Conservation (phyloP, 2,329 filamentous ascomycete genomes). For the Cytospora leucostoma region DNA sequence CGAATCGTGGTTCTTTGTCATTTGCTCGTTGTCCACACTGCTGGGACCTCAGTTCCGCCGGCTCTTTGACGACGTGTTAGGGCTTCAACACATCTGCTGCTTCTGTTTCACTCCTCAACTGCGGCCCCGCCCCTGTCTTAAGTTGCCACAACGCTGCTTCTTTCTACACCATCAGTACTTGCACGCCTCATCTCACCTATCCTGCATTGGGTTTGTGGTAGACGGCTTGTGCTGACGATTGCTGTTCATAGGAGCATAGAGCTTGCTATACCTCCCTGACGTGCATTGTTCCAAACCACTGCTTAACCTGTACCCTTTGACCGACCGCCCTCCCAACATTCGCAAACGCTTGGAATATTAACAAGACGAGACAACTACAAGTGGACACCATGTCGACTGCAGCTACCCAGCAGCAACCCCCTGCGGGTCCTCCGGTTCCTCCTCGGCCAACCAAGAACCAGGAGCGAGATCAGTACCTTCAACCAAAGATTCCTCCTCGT, state of each 20-base stretch:
- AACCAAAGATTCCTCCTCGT: slow-evolving; percentile 78
- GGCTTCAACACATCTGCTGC: slow-evolving; percentile 10
- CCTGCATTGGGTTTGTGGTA: not conserved
- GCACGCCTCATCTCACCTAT: slow-evolving; percentile 5
- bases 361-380: not conserved
- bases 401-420: slow-evolving; percentile 46
- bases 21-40: slow-evolving; percentile 4
- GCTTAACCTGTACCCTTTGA: not conserved
- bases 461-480: slow-evolving; percentile 45
- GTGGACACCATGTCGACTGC: slow-evolving; percentile 48
- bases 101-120: not conserved
- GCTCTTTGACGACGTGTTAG: slow-evolving; percentile 11
- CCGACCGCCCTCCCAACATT: not conserved
- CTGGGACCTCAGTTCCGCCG: slow-evolving; percentile 5
- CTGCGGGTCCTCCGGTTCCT: slow-evolving; percentile 46
- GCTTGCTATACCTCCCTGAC: not conserved
- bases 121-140: slow-evolving; percentile 10
- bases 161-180: slow-evolving; percentile 16
- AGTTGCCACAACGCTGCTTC: slow-evolving; percentile 15
- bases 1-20: slow-evolving; percentile 22
- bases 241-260: slow-evolving; percentile 4
- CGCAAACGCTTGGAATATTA: not conserved
- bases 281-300: not conserved
- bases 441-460: slow-evolving; percentile 56
- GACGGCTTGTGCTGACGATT: slow-evolving; percentile 18